Percentiles rank a stretch among this genome's conserved stretches.
Conservation (phyloP, 305 asterid genomes). For the Euphrasia arctica region DNA sequence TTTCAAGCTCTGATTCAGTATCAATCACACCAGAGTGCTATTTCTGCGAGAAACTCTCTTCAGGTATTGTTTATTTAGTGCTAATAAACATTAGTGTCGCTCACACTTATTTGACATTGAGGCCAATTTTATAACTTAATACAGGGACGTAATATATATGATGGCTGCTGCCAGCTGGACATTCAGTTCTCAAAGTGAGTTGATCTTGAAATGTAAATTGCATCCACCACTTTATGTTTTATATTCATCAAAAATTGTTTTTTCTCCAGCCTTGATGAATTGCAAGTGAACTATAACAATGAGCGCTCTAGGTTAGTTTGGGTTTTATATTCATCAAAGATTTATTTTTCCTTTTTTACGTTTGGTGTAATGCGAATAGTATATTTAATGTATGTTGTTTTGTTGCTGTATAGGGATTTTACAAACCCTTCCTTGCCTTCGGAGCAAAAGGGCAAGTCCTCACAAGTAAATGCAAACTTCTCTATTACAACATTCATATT, state of each 20-base stretch:
- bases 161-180: constrained; percentile 98
- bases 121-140: constrained; percentile 7
- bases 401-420: constrained; percentile 63
- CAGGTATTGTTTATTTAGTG: constrained; percentile 47
- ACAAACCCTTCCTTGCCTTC: constrained; percentile 93
- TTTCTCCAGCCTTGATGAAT: constrained; percentile 81
- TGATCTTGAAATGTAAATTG: constrained; percentile 20
- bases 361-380: constrained; percentile 26
- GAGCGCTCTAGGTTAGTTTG: constrained; percentile 87
- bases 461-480: constrained; percentile 63
- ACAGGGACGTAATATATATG: constrained; percentile 92
- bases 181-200: constrained; percentile 95
- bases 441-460: constrained; percentile 89
- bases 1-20: constrained; percentile 94
- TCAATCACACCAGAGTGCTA: constrained; percentile 71
- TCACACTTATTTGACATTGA: constrained; percentile 13
- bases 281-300: constrained; percentile 91
- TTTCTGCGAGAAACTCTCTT: constrained; percentile 79
- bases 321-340: constrained; percentile 4
- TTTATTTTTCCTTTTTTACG: constrained; percentile 9
- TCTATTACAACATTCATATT: constrained; percentile 21
- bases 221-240: constrained; percentile 20
- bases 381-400: constrained; percentile 27
- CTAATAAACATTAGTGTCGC: constrained; percentile 11
- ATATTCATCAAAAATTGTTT: constrained; percentile 26